Base-by-base conservation (phyloP, 1,284 basidiomycete genomes). In the Sanghuangporus sanghuang region DNA sequence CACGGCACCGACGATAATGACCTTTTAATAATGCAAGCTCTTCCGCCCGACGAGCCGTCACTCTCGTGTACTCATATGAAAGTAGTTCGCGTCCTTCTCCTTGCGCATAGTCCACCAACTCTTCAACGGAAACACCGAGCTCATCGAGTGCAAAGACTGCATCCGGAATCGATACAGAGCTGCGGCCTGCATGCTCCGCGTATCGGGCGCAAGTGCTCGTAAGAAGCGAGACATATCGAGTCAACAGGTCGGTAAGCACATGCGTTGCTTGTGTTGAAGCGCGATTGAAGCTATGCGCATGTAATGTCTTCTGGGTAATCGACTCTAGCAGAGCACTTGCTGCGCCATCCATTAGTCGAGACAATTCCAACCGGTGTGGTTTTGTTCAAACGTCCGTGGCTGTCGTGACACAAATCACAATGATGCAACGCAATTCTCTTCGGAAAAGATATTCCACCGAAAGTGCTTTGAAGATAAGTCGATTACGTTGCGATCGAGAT, bases 211-310 rank as follows among this genome's bases (percentile, higher is more conserved):
- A 87, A 12, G 87, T 84, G 1, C 80, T 76, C 1, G 86, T 77
- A 14, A 91, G 76, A 32, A 90, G 77, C 14, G 80, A 68, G 60
- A 92, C 75, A 72, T 92, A 92, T 60, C 87, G 84, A 49, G 86
- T 79, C 66, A 92, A 80, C 67, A 92, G 76, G 73, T 88, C 89
- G 9, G 88, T 86, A 57, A 92, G 79, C 18, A 87, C 81, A 42
- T 82, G 75, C 12, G 85, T 79, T 4, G 90, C 89, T 68, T 87
- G 85, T 0, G 83, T 75, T 5, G 90, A 92, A 0, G 89, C 82
- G 52, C 88, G 82, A 55, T 86, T 83, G 74, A 92, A 92, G 64
- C 80, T 81, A 68, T 91, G 83, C 0, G 89, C 86, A 68, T 92
- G 89, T 9, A 92, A 79, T 21, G 87, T 87, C 64, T 86, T 82